Evolutionary conservation across 1,284 basidiomycete genomes (phyloP).

Genomic region (Exobasidium cylindrosporum): DNA sequence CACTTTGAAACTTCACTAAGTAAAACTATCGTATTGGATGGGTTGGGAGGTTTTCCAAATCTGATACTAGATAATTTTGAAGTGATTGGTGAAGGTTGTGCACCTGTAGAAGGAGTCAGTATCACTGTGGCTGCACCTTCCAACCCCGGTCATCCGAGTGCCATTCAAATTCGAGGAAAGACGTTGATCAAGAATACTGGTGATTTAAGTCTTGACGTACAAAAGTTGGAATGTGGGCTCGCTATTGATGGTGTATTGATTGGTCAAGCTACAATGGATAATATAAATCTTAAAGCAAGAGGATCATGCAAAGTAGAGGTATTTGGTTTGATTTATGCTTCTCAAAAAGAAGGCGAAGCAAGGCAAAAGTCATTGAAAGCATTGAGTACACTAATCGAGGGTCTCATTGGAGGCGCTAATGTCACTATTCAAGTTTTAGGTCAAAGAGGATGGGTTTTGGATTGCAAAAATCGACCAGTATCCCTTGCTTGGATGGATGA

Average conservation of each 20-base stretch:
- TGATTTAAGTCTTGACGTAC: conserved; percentile 13
- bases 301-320: not conserved
- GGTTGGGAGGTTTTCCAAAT: conserved; percentile 33
- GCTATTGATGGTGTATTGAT: conserved; percentile 1
- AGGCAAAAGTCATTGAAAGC: not conserved
- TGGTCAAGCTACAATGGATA: conserved; percentile 13
- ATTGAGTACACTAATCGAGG: conserved; percentile 15
- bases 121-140: conserved; percentile 10
- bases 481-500: conserved; percentile 37
- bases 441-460: conserved; percentile 13
- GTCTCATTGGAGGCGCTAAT: conserved; percentile 15
- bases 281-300: conserved; percentile 3
- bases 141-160: not conserved
- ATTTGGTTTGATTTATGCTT: conserved; percentile 11
- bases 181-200: conserved; percentile 24
- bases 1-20: conserved; percentile 28
- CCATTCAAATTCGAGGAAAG: conserved; percentile 22
- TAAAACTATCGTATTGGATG: conserved; percentile 32
- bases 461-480: not conserved
- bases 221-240: conserved; percentile 11
- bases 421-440: conserved; percentile 15
- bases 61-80: conserved; percentile 28
- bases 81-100: conserved; percentile 34
- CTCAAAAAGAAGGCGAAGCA: not conserved
- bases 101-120: conserved; percentile 11